Base-by-base conservation (phyloP, 495 filamentous ascomycete genomes). In the Penicillium psychrofluorescens region DNA sequence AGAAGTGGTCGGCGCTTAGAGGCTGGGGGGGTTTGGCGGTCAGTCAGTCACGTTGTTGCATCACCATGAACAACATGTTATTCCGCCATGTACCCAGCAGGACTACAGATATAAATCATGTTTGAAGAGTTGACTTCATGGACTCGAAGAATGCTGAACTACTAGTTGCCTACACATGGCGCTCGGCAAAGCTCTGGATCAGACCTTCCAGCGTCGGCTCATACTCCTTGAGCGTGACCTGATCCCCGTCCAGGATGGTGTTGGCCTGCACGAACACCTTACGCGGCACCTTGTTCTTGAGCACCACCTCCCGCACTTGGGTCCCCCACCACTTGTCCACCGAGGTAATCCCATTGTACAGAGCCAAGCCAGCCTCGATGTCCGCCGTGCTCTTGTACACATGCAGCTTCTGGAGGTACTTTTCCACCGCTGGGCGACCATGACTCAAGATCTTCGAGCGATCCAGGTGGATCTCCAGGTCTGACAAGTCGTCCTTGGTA, bases 201-300 rank as follows among this genome's bases (percentile, higher is more conserved):
- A 98, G 77, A 7, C 91, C 91, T 59, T 92, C 83, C 8, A 80
- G 67, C 0, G 79, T 87, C 1, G 89, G 76, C 53, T 95, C 91
- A 69, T 98, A 98, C 66, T 98, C 88, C 67, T 80, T 88, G 62
- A 95, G 60, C 14, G 67, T 76, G 12, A 95, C 88, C 62, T 79
- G 75, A 31, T 85, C 88, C 10, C 83, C 84, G 40, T 82, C 74
- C 12, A 79, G 70, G 38, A 88, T 60, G 7, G 92, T 96, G 67
- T 95, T 98, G 30, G 86, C 88, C 68, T 95, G 89, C 12, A 98
- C 90, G 67, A 95, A 97, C 34, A 95, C 84, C 74, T 96, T 98
- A 44, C 92, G 75, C 31, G 92, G 90, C 51, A 88, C 83, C 73
- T 94, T 95, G 67, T 86, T 87, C 61, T 75, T 73, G 51, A 96